A percentile compares a stretch with the other conserved stretches of the same genome.
phyloP scores from a whole-genome alignment of 2,329 filamentous ascomycete genomes.

The Juglanconis oblonga region DNA sequence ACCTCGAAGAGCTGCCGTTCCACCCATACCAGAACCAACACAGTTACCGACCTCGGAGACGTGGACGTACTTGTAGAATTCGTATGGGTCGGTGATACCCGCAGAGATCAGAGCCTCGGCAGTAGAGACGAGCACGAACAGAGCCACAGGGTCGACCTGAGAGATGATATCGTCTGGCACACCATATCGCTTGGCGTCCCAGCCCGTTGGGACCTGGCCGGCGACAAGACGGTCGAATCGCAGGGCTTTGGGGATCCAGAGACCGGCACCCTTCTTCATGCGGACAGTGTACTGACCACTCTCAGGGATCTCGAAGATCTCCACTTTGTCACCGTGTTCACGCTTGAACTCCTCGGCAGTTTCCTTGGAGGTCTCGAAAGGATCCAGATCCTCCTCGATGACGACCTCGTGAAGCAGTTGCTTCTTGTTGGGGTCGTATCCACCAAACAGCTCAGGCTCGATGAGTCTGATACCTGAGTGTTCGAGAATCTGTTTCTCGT shows the following conservation, averaged over 20 bases:
- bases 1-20: slow-evolving; percentile 83
- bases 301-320: slow-evolving; percentile 92
- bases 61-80: slow-evolving; percentile 99
- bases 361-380: slow-evolving; percentile 96
- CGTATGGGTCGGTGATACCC: slow-evolving; percentile 97
- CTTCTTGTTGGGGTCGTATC: slow-evolving; percentile 98
- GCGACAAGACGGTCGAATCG: slow-evolving; percentile 96
- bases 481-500: slow-evolving; percentile 94
- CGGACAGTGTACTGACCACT: slow-evolving; percentile 93
- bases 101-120: slow-evolving; percentile 86
- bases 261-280: slow-evolving; percentile 89
- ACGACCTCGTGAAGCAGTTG: slow-evolving; percentile 97
- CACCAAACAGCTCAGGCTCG: slow-evolving; percentile 93
- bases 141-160: slow-evolving; percentile 93
- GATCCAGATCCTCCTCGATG: slow-evolving; percentile 93
- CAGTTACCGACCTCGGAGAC: slow-evolving; percentile 98
- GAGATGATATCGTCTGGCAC: slow-evolving; percentile 96
- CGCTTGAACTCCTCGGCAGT: slow-evolving; percentile 96
- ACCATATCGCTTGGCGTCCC: slow-evolving; percentile 95
- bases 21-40: slow-evolving; percentile 97
- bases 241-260: slow-evolving; percentile 95
- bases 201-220: slow-evolving; percentile 93
- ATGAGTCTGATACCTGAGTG: slow-evolving; percentile 97
- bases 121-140: slow-evolving; percentile 92
- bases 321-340: slow-evolving; percentile 95